Base-by-base conservation (phyloP, 495 filamentous ascomycete genomes). In the Lineolata rhizophorae region DNA sequence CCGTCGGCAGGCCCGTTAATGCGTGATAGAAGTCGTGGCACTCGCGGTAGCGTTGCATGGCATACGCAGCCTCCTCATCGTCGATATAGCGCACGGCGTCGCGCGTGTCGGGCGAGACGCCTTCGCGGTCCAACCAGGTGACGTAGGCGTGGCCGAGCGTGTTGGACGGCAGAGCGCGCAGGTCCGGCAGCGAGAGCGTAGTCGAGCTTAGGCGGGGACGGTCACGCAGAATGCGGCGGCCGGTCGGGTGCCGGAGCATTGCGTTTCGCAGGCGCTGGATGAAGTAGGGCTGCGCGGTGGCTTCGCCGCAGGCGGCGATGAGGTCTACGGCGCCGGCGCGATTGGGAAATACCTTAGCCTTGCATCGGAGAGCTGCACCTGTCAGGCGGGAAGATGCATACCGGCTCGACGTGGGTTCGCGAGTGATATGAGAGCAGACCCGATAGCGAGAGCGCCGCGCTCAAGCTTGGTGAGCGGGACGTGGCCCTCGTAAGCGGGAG, bases 1-100 rank as follows among this genome's bases (percentile, higher is more conserved):
- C 72, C n/a, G 82, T 66, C 0, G 90, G 87, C 20, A 97, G 57
- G 0, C 87, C 87, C 9, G 83, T 93, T 20, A 97, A 57, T 0
- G 90, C 87, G 53, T 97, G 87, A 59, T 91, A 95, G 62, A 97
- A 95, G 48, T 97, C 87, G 52, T 97, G 87, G 44, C 77, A 87
- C 53, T 97, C 90, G 29, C 87, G 70, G 54, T 97, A 97, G 18
- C 87, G 71, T 64, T 95, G 87, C 80, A 97, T 92, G 3, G 95
- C 87, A 52, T 95, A 97, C 13, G 87, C 87, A 49, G 80, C 91
- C 49, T 95, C 87, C 32, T 70, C 71, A 47, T 93, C 75, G 49
- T 94, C 85, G 33, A 97, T 82, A 53, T 91, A 94, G 27, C 73
- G 64, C 16, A 97, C 87, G 12, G 48, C 42, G 21, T 68, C 57